Percentiles rank a stretch among this genome's conserved stretches.
Conservation (phyloP, 176 grass and related monocot genomes). For the Aegilops longissima region DNA sequence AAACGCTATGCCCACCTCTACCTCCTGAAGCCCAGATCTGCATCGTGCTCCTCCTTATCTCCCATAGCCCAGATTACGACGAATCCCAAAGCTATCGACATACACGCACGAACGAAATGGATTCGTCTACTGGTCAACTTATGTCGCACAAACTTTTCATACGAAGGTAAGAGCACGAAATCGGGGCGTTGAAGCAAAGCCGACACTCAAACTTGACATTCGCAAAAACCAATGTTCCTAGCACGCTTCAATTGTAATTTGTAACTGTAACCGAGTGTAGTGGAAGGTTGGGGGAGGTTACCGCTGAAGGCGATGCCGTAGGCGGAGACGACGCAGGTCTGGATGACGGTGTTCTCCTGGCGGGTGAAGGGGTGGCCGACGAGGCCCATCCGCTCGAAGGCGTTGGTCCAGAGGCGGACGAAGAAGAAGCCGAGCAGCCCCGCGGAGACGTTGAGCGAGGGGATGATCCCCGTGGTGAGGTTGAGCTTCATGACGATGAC, state of each 20-base stretch:
- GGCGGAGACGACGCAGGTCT: constrained; percentile 79
- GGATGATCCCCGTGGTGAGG: constrained; percentile 95
- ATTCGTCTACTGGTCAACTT: not conserved
- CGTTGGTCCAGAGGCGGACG: constrained; percentile 63
- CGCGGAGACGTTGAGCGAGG: constrained; percentile 89
- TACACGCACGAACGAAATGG: constrained; percentile 3
- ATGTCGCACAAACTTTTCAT: no score
- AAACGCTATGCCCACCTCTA: constrained; percentile 6
- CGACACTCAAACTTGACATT: not conserved
- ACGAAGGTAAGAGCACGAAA: no score
- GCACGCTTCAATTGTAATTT: not conserved
- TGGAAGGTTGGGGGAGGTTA: constrained; percentile 5
- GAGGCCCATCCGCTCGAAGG: constrained; percentile 50
- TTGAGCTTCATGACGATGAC: constrained; percentile 98
- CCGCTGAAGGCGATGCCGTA: constrained; percentile 89
- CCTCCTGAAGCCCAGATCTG: not conserved
- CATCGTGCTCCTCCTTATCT: not conserved
- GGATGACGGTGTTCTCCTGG: constrained; percentile 94
- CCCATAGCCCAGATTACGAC: not conserved
- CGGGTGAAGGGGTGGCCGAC: constrained; percentile 62
- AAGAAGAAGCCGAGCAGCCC: constrained; percentile 96
- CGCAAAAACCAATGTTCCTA: not conserved
- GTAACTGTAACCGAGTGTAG: not conserved
- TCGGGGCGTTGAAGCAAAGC: not conserved
- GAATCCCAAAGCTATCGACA: no score